phyloP scores from a whole-genome alignment of 2,329 filamentous ascomycete species.

The Penicillium sp. region DNA sequence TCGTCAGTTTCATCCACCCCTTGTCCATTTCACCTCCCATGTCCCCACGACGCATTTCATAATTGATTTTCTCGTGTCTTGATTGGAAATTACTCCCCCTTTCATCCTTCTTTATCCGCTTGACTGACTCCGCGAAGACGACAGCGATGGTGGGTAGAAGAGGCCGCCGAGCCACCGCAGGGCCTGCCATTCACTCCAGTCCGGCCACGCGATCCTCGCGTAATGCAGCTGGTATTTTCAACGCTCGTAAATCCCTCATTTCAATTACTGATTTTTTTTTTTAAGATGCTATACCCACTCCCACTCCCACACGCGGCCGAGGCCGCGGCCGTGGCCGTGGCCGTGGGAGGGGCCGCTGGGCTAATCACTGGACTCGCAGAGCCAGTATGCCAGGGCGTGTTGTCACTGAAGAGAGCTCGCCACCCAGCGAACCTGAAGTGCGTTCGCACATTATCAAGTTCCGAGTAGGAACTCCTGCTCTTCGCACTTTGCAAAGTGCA shows the following conservation, averaged over 20 bases:
- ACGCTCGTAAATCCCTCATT: neutral
- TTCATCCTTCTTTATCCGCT: neutral
- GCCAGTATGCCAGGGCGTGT: constrained; percentile 9
- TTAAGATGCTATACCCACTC: constrained; percentile 18
- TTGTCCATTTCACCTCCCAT: constrained; percentile 4
- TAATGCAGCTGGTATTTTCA: constrained; percentile 22
- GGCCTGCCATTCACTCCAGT: constrained; percentile 9
- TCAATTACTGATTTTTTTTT: neutral
- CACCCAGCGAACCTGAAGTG: neutral
- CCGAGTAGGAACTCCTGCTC: neutral
- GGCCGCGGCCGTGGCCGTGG: constrained; percentile 16
- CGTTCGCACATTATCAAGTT: constrained; percentile 20
- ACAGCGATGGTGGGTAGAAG: constrained; percentile 39
- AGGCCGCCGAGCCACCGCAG: constrained; percentile 27
- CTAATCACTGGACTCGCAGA: constrained; percentile 14
- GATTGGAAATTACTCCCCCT: neutral
- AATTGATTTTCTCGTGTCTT: constrained; percentile 8
- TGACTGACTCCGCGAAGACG: constrained; percentile 16
- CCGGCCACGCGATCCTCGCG: constrained; percentile 19
- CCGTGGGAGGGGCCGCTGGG: constrained; percentile 13
- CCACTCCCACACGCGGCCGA: constrained; percentile 13
- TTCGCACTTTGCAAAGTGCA: neutral
- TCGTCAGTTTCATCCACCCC: neutral
- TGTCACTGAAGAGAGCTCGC: constrained; percentile 2
- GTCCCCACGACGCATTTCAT: neutral